Evolutionary conservation across 306 rosid genomes (phyloP), one percentile per base, ranked within the genome.

Genomic region (Cicer cuneatum): DNA sequence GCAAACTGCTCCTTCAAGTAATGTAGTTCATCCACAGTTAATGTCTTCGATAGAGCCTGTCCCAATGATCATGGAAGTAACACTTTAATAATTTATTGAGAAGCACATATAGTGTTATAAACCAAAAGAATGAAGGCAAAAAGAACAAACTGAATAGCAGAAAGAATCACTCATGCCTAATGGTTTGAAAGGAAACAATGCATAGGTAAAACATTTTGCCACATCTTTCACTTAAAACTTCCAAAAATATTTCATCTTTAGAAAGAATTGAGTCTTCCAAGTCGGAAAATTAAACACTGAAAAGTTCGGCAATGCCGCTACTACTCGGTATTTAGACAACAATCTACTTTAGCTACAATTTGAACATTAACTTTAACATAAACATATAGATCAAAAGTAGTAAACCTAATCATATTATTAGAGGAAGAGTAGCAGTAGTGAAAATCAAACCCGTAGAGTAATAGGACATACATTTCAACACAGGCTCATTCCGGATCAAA

Each of bases 11-110:
- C 90, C 84, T 83, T 87, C 77, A 90, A 85, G 81, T 86, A 88
- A 67, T 48, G 45, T 51, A 87, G 86, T 78, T 91, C 96, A 62
- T 92, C 95, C 12, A 51, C 79, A 11, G 89, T 80, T 82, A 92
- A 85, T 3, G 92, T 92, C 84, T 86, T 90, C 12, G 99, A 92
- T 75, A 94, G 78, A 49, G 97, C 95, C 97, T 94, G 92, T 56
- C 61, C 73, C 84, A 79, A 37, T 66, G 49, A 39, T 68, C 85
- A 69, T 2, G 71, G 47, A 58, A 76, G 76, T 47, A 70, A 76
- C 60, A 66, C 35, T 45, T 35, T 54, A 40, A 29, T 66, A 59
- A 66, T 77, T 46, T 69, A 15, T 24, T 38, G 42, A 40, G 45
- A 72, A 71, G 24, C 43, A 15, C 73, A 72, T 18, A 19, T 5